Evolutionary conservation across 2,329 filamentous ascomycete genomes (phyloP).

Genomic region (Nothophoma quercina): DNA sequence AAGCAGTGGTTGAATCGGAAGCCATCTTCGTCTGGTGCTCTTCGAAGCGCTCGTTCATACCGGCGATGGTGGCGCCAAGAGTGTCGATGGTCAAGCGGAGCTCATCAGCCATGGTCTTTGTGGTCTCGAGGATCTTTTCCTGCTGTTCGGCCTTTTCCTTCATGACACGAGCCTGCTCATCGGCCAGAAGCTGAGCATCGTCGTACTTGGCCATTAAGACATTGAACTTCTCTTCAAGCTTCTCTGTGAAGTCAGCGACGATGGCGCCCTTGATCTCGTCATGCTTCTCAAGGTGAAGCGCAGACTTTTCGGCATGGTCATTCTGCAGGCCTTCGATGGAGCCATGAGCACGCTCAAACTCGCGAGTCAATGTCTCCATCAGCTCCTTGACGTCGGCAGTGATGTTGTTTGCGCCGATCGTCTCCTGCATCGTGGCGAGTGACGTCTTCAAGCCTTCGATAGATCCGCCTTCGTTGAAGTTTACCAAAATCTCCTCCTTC

Average conservation of each 20-base stretch:
- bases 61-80: conserved; percentile 69
- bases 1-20: conserved; percentile 86
- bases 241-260: conserved; percentile 61
- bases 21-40: conserved; percentile 87
- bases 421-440: conserved; percentile 74
- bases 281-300: conserved; percentile 64
- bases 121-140: conserved; percentile 75
- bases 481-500: conserved; percentile 76
- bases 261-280: conserved; percentile 65
- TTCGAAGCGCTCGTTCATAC: conserved; percentile 68
- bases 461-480: conserved; percentile 76
- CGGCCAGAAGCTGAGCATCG: conserved; percentile 76
- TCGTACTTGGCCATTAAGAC: conserved; percentile 89
- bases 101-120: conserved; percentile 84
- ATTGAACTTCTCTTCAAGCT: conserved; percentile 78
- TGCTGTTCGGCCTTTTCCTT: conserved; percentile 78
- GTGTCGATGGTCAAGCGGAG: conserved; percentile 86
- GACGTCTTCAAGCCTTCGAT: conserved; percentile 65
- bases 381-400: conserved; percentile 64
- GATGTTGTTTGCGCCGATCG: conserved; percentile 61
- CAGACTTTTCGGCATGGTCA: conserved; percentile 72
- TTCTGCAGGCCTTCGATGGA: conserved; percentile 81
- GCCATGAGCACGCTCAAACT: conserved; percentile 86
- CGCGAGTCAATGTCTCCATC: conserved; percentile 76
- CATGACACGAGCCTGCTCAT: conserved; percentile 75